These are phyloP conservation scores for Fusarium redolens DNA, from an alignment of 2,329 filamentous ascomycete genomes.

Conservation along the genomic window DNA sequence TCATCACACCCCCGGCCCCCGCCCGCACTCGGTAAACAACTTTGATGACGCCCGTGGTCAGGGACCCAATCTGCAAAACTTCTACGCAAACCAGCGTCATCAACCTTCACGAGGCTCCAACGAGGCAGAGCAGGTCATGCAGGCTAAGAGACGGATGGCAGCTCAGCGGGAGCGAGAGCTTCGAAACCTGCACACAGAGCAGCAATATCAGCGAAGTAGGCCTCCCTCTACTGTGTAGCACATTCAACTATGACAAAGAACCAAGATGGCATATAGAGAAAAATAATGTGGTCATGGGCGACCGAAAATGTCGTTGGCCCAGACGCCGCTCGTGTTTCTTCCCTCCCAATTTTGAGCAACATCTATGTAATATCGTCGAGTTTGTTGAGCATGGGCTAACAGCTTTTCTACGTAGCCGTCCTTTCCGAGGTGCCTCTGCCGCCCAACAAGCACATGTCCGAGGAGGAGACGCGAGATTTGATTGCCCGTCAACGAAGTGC, in stretches of 20 bases:
- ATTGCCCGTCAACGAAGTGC: slow-evolving; percentile 96
- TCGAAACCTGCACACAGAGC: slow-evolving; percentile 99
- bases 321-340: slow-evolving; percentile 42
- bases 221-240: slow-evolving; percentile 80
- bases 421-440: slow-evolving; percentile 57
- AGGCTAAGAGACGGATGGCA: slow-evolving; percentile 99
- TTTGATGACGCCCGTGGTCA: slow-evolving; percentile 79
- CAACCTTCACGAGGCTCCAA: slow-evolving; percentile 83
- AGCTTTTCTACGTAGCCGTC: slow-evolving; percentile 60
- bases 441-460: slow-evolving; percentile 84
- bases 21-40: slow-evolving; percentile 87
- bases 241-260: slow-evolving; percentile 51
- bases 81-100: slow-evolving; percentile 93
- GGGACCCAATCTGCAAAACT: slow-evolving; percentile 86
- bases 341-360: slow-evolving; percentile 40
- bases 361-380: slow-evolving; percentile 44
- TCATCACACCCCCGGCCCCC: slow-evolving; percentile 70
- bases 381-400: slow-evolving; percentile 53
- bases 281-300: slow-evolving; percentile 46
- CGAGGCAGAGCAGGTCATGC: slow-evolving; percentile 98
- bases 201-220: slow-evolving; percentile 99
- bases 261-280: slow-evolving; percentile 54
- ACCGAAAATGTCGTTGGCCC: slow-evolving; percentile 38
- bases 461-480: slow-evolving; percentile 94
- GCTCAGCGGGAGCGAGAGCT: slow-evolving; percentile 99